Base-by-base conservation (phyloP, 495 filamentous ascomycete species). In the Tetracladium setigerum region DNA sequence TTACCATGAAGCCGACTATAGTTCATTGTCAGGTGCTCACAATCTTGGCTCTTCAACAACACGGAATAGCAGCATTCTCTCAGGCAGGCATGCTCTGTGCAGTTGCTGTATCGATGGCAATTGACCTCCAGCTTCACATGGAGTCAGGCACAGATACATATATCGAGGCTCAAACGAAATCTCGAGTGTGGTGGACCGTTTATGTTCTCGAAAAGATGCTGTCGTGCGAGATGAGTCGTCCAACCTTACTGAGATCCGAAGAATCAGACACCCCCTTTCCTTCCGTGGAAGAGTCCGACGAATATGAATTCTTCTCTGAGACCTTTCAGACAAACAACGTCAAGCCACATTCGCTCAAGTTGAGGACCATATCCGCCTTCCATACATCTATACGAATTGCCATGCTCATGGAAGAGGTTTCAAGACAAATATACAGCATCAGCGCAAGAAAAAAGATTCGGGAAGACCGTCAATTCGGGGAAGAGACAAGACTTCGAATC, bases 121-220 rank as follows among this genome's bases (percentile, higher is more conserved):
- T 55, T 43, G 56, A 58, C 24, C 19, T 58, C 24, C 52, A 42
- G 1, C 31, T 58, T 6, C 47, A 58, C 31, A 36, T 51, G 40
- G 40, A 24, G 22, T 32, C 11, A 5, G 41, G 50, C 2, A 19
- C 30, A 0, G 24, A 43, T 33, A 50, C 51, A 38, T 36, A 47
- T 13, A 44, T 52, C n/a, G 36, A 58, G 24, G 16, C 22, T 9
- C 44, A 58, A 39, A 40, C 55, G 13, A 44, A 46, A 31, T 55
- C 51, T 18, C 44, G 56, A 2, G 48, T 58, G n/a, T 58, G 56
- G 56, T 58, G 56, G 56, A 58, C 54, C 34, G 9, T 58, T 11
- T 58, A 52, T 19, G 41, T 58, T 15, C 41, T 58, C 0, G 56
- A 58, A 24, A 58, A 58, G 37, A 58, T 58, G 56, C 36, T 58